Conservation (phyloP, 805 yeast genomes). For the Candida hungchunana region DNA sequence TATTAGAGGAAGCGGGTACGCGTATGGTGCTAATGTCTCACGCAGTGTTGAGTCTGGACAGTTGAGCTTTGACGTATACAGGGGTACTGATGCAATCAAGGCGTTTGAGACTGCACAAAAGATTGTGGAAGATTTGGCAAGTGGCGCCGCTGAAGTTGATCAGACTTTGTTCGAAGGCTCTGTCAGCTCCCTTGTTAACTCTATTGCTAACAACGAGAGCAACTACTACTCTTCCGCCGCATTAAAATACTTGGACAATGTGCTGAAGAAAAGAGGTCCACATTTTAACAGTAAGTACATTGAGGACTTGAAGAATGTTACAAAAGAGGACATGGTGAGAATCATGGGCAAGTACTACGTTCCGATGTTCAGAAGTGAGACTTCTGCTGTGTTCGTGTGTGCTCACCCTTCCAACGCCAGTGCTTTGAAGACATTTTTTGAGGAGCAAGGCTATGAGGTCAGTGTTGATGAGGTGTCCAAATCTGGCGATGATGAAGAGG, state of each 20-base stretch:
- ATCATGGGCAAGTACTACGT: conserved; percentile 55
- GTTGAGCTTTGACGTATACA: conserved; percentile 61
- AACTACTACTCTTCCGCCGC: conserved; percentile 62
- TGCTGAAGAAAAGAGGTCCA: conserved; percentile 68
- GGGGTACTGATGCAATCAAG: conserved; percentile 78
- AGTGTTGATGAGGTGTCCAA: conserved; percentile 47
- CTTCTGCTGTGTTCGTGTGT: conserved; percentile 62
- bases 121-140: conserved; percentile 57
- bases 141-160: conserved; percentile 54
- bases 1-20: conserved; percentile 89
- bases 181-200: conserved; percentile 67
- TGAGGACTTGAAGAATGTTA: conserved; percentile 45
- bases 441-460: conserved; percentile 55
- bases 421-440: conserved; percentile 43
- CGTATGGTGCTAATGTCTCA: conserved; percentile 76
- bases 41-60: conserved; percentile 63
- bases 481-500: conserved; percentile 12
- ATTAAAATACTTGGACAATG: conserved; percentile 59
- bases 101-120: conserved; percentile 57
- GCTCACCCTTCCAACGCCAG: conserved; percentile 65
- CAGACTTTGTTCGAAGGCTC: conserved; percentile 63
- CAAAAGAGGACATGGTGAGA: conserved; percentile 47
- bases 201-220: conserved; percentile 64
- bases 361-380: conserved; percentile 55
- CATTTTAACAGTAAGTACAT: conserved; percentile 53